A percentile compares a stretch with the other conserved stretches of the same genome.
phyloP scores from a whole-genome alignment of 257 asterid species.

The Anisodus acutangulus region DNA sequence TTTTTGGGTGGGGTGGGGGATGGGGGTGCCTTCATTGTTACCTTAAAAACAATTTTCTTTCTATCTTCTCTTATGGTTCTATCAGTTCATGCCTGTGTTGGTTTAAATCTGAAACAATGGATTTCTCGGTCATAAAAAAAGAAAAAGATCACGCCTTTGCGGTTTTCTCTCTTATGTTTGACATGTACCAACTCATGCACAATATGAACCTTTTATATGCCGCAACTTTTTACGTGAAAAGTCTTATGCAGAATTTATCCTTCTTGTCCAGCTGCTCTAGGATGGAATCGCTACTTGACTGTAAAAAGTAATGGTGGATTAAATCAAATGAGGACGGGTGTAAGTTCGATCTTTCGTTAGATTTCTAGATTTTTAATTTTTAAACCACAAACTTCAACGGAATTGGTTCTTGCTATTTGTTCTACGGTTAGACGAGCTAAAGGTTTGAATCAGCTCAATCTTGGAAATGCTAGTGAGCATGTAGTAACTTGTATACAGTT shows the following conservation, averaged over 20 bases:
- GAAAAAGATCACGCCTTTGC: background rate
- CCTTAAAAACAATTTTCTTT: background rate
- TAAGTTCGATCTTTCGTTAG: conserved; percentile 40
- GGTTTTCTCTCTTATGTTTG: background rate
- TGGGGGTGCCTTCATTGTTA: background rate
- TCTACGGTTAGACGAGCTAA: background rate
- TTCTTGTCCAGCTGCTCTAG: conserved; percentile 54
- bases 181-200: conserved; percentile 23
- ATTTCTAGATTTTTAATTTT: background rate
- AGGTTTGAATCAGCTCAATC: background rate
- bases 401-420: background rate
- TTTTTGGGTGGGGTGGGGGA: background rate
- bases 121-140: background rate
- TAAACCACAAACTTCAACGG: background rate
- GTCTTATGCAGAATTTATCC: conserved; percentile 28
- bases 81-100: background rate
- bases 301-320: conserved; percentile 92
- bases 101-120: background rate
- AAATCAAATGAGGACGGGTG: conserved; percentile 98
- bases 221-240: background rate
- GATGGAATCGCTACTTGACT: conserved; percentile 73
- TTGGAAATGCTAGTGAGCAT: conserved; percentile 19
- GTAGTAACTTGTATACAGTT: background rate
- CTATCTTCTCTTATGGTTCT: conserved; percentile 1
- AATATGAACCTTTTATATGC: conserved; percentile 9